Base-by-base conservation (phyloP, 2,329 filamentous ascomycete species). In the Akanthomyces lecanii region DNA sequence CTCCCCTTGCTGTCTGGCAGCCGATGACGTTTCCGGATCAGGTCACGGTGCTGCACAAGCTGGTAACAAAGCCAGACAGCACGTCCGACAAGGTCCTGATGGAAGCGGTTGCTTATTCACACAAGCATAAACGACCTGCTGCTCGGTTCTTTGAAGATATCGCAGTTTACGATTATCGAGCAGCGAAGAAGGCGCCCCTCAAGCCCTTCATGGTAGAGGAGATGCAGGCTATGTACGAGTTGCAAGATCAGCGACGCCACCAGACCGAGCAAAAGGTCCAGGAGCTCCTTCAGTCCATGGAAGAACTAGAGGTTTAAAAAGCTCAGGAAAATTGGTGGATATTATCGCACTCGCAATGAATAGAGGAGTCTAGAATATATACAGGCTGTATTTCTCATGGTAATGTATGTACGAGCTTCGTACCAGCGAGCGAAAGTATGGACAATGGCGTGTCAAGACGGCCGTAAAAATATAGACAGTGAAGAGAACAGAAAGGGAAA, bases 1-100 rank as follows among this genome's bases (percentile, higher is more conserved):
- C 21, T 40, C 44, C 21, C 50, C 40, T 40, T 44, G 23, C 14
- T 14, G 5, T 11, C 25, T 16, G 63, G 53, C 67, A 92, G 90
- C 91, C 92, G 18, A 89, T 97, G 85, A 88, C 82, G 40, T 96
- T 85, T 74, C 92, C 92, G 0, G 92, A 97, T 74, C 83, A 84
- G 55, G 85, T 96, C 65, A 92, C 89, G 0, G 91, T 95, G 23
- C 89, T 94, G 69, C 92, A 97, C 76, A 93, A 89, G 72, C 82
- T 97, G 14, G 77, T 81, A 3, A 73, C 76, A 28, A 74, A 80
- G 63, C 88, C 86, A 3, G 64, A 69, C 21, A 65, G 70, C 23
- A 66, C 66, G 2, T 74, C 76, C 0, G 70, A 76, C 21, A 82
- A 83, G 23, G 83, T 94, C 66, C 73, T 84, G 61, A 72, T 87